Percentiles rank a stretch among this genome's conserved stretches.
Evolutionary conservation across 108 stramenopile genomes (phyloP).

Genomic region (Aurantiochytrium sp.): DNA sequence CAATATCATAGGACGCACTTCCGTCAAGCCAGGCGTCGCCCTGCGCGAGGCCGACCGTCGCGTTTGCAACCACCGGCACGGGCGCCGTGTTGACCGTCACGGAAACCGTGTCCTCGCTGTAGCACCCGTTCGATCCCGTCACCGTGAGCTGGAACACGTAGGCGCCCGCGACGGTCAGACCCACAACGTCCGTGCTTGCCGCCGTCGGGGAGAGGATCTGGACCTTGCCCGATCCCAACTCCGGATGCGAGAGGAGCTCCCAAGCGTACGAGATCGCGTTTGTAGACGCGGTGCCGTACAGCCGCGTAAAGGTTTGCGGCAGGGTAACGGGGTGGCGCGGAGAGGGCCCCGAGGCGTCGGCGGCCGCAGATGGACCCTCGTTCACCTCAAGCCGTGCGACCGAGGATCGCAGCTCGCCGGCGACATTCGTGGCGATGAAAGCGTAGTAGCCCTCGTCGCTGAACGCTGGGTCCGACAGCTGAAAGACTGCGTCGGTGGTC

Average conservation of each 20-base stretch:
- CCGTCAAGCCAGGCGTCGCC: background rate
- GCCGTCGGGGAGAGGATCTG: background rate
- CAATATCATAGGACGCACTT: background rate
- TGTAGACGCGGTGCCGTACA: background rate
- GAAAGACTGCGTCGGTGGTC: background rate
- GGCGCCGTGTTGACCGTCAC: background rate
- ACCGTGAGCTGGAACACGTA: background rate
- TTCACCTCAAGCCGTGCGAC: background rate
- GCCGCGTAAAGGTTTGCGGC: background rate
- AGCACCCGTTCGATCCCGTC: background rate
- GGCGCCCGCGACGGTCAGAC: background rate
- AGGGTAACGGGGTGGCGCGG: conserved; percentile 5
- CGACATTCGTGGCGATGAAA: conserved; percentile 20
- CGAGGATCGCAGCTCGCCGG: background rate
- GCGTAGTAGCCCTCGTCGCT: conserved; percentile 15
- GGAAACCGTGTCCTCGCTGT: background rate
- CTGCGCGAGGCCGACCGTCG: background rate
- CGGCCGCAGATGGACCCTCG: conserved; percentile 8
- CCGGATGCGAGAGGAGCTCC: background rate
- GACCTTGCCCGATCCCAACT: background rate
- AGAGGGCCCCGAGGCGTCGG: background rate
- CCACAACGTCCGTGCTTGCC: background rate
- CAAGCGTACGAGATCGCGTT: background rate
- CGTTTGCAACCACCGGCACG: background rate
- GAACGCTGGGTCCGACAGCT: background rate